A percentile compares a stretch with the other conserved stretches of the same genome.
These are phyloP conservation scores for Dendrobium catenatum DNA, from an alignment of 106 monocot genomes.

Conservation along the genomic window DNA sequence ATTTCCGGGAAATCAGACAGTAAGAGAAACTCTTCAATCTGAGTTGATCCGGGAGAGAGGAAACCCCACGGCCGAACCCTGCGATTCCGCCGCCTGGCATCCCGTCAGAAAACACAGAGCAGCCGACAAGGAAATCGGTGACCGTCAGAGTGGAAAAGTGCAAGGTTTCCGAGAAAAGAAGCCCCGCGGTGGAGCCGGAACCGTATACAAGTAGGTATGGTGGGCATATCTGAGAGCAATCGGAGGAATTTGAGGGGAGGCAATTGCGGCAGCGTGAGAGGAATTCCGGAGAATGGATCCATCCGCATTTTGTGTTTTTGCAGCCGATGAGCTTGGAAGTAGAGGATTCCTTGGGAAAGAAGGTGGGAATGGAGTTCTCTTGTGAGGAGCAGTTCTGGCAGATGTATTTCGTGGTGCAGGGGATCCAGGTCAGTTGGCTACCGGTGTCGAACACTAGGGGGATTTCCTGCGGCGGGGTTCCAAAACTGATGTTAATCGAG, in stretches of 20 bases:
- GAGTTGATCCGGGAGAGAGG: conserved; percentile 67
- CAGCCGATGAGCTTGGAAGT: conserved; percentile 77
- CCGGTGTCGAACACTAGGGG: conserved; percentile 78
- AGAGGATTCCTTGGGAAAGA: conserved; percentile 59
- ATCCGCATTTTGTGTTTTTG: conserved; percentile 65
- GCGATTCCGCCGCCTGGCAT: conserved; percentile 74
- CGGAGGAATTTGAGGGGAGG: conserved; percentile 9
- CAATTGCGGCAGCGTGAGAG: conserved; percentile 36
- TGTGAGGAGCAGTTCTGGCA: conserved; percentile 48
- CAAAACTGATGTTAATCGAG: conserved; percentile 28
- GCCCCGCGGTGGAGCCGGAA: conserved; percentile 75
- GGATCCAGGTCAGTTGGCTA: conserved; percentile 61
- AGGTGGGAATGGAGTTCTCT: conserved; percentile 10
- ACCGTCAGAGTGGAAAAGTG: conserved; percentile 11
- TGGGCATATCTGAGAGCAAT: conserved; percentile 40
- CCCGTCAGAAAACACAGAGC: conserved; percentile 60
- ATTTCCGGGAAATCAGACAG: conserved; percentile 69
- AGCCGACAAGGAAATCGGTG: conserved; percentile 53
- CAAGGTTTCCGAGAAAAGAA: conserved; percentile 63
- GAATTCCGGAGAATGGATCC: conserved; percentile 32
- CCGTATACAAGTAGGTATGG: conserved; percentile 71
- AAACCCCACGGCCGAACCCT: conserved; percentile 65
- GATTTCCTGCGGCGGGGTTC: conserved; percentile 39
- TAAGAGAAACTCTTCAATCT: conserved; percentile 64
- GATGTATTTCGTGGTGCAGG: conserved; percentile 64